These are phyloP conservation scores for Rhodomyrtus psidioides DNA, from an alignment of 441 rosid species.

Conservation along the genomic window DNA sequence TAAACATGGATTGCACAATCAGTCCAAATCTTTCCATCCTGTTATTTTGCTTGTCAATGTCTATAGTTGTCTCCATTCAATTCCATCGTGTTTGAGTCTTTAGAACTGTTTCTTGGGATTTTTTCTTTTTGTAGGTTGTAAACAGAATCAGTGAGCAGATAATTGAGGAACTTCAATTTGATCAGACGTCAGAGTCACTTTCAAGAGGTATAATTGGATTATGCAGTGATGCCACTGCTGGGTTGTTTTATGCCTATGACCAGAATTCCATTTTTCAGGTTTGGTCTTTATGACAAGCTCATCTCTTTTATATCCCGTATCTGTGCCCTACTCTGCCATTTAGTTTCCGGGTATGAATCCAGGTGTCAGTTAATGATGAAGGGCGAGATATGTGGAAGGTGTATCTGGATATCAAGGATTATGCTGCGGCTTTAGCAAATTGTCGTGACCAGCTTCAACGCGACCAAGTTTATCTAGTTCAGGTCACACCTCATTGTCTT, in stretches of 20 bases:
- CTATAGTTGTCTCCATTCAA: neutral
- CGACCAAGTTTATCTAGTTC: conserved; percentile 96
- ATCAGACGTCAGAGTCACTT: conserved; percentile 75
- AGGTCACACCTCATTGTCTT: conserved; percentile 41
- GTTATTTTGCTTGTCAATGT: neutral
- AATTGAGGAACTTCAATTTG: conserved; percentile 94
- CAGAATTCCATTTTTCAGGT: conserved; percentile 97
- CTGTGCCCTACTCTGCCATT: neutral
- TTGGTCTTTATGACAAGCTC: conserved; percentile 8
- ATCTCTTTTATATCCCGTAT: conserved; percentile 3
- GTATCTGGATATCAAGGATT: conserved; percentile 89
- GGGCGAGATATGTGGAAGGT: conserved; percentile 99
- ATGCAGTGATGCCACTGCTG: conserved; percentile 97
- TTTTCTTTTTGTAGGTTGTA: conserved; percentile 57
- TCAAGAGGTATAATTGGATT: conserved; percentile 91
- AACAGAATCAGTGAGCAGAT: conserved; percentile 97
- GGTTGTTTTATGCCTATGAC: conserved; percentile 95
- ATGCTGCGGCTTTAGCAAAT: conserved; percentile 91
- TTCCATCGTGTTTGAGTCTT: neutral
- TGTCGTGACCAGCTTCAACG: conserved; percentile 91
- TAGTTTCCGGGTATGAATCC: conserved; percentile 16
- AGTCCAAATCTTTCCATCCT: neutral
- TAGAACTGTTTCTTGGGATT: neutral
- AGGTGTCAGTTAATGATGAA: conserved; percentile 97
- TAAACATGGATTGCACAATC: neutral